Evolutionary conservation across 75 land plant genomes (phyloP).

Genomic region (Selaginella tamariscina): DNA sequence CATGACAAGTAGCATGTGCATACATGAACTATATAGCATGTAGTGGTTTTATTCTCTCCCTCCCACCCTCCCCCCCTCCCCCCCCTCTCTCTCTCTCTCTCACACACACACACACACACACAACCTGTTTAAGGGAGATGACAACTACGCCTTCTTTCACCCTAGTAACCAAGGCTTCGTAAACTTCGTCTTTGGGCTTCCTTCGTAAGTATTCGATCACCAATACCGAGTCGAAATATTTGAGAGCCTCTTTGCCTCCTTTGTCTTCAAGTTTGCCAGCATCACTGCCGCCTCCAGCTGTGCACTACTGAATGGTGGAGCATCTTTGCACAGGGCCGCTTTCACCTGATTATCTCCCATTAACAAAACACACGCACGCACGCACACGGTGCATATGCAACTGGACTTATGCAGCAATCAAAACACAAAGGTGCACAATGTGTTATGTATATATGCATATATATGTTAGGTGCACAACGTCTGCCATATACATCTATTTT

Average conservation of each 20-base stretch:
- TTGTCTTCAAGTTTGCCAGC: slow-evolving; percentile 38
- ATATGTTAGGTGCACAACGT: no score
- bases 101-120: no score
- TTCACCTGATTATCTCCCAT: slow-evolving; percentile 45
- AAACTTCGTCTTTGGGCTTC: slow-evolving; percentile 55
- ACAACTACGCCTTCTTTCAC: neutral
- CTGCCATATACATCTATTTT: no score
- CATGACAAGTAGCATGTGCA: no score
- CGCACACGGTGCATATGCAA: neutral
- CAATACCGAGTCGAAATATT: slow-evolving; percentile 64
- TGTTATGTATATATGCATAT: no score
- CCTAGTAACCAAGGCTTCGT: slow-evolving; percentile 40
- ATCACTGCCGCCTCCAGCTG: slow-evolving; percentile 62
- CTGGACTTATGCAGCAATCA: neutral
- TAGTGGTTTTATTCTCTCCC: no score
- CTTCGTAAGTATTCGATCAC: slow-evolving; percentile 75
- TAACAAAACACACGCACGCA: neutral
- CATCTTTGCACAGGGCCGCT: slow-evolving; percentile 68
- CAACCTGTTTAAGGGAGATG: neutral
- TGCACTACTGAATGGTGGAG: slow-evolving; percentile 56
- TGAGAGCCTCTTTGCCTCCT: slow-evolving; percentile 38
- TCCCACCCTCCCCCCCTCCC: no score
- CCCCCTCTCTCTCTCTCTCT: no score
- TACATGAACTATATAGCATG: no score
- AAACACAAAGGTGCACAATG: neutral